Evolutionary conservation across 345 rosid species (phyloP).

Genomic region (Linum trigynum): DNA sequence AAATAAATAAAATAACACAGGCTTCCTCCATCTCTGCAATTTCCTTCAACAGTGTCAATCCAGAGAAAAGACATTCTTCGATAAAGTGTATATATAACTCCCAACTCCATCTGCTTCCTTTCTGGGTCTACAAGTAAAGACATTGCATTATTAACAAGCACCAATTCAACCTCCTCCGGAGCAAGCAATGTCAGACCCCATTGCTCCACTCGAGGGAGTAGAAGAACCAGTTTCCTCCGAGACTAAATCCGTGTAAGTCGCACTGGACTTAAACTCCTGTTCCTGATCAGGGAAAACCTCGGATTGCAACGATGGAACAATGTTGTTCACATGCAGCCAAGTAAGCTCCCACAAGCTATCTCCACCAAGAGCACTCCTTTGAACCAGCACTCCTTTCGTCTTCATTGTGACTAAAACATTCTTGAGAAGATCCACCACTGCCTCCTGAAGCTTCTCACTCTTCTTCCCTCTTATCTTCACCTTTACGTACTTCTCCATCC

Average conservation of each 20-base stretch:
- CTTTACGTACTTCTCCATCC: slow-evolving; percentile 92
- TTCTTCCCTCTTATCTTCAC: slow-evolving; percentile 80
- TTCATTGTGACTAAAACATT: slow-evolving; percentile 77
- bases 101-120: slow-evolving; percentile 15
- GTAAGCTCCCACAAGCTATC: slow-evolving; percentile 97
- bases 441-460: slow-evolving; percentile 88
- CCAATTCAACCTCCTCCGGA: slow-evolving; percentile 21
- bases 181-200: slow-evolving; percentile 29
- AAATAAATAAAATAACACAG: no score
- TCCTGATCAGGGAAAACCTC: slow-evolving; percentile 86
- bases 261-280: slow-evolving; percentile 19
- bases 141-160: no score
- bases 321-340: slow-evolving; percentile 90
- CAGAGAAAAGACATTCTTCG: slow-evolving; percentile 1
- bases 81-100: neutral
- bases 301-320: slow-evolving; percentile 62
- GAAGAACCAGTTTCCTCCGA: slow-evolving; percentile 25
- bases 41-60: slow-evolving; percentile 8
- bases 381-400: slow-evolving; percentile 65
- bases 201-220: slow-evolving; percentile 32
- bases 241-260: slow-evolving; percentile 15
- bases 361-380: slow-evolving; percentile 82
- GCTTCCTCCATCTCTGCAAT: slow-evolving; percentile 6
- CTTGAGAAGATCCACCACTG: slow-evolving; percentile 79
- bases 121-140: slow-evolving; percentile 7